Percentiles rank a stretch among this genome's conserved stretches.
phyloP scores from a whole-genome alignment of 768 basidiomycete genomes.

The Ephemerocybe angulata region DNA sequence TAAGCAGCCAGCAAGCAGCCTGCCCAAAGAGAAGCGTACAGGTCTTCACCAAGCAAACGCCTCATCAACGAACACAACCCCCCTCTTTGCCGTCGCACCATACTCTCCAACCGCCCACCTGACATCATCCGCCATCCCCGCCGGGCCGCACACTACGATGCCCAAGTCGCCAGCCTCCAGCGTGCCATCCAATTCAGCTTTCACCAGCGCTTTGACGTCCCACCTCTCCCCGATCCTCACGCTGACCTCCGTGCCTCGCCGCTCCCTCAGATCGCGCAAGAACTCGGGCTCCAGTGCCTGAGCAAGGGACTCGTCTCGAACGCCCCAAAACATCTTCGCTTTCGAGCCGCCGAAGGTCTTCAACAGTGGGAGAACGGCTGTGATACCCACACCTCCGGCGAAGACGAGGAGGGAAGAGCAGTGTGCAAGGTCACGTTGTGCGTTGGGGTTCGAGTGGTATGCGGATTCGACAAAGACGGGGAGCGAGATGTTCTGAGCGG shows the following conservation, averaged over 20 bases:
- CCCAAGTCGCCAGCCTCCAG: conserved; percentile 5
- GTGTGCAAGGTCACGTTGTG: conserved; percentile 2
- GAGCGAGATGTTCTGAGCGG: not conserved
- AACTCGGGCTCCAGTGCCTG: conserved; percentile 5
- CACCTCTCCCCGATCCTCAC: conserved; percentile 4
- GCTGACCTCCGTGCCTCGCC: not conserved
- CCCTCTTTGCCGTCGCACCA: conserved; percentile 9
- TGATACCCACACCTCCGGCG: conserved; percentile 11
- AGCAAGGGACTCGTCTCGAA: conserved; percentile 3
- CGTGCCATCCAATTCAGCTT: conserved; percentile 1
- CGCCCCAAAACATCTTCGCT: conserved; percentile 3
- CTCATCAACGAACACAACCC: conserved; percentile 10
- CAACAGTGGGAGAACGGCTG: conserved; percentile 7
- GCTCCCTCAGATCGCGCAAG: not conserved
- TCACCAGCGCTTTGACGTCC: conserved; percentile 1
- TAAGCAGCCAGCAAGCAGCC: too few species aligned
- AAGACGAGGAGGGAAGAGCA: conserved; percentile 10
- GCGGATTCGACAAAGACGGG: conserved; percentile 10
- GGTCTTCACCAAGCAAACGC: conserved; percentile 8
- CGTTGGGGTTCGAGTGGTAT: conserved; percentile 11
- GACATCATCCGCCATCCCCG: conserved; percentile 10
- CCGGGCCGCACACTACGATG: conserved; percentile 10
- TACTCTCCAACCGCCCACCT: conserved; percentile 1
- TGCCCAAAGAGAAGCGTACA: too few species aligned
- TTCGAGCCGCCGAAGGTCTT: conserved; percentile 1